Evolutionary conservation across 306 rosid genomes (phyloP), one percentile per base, ranked within the genome.

Genomic region (Dalbergia cultrata): DNA sequence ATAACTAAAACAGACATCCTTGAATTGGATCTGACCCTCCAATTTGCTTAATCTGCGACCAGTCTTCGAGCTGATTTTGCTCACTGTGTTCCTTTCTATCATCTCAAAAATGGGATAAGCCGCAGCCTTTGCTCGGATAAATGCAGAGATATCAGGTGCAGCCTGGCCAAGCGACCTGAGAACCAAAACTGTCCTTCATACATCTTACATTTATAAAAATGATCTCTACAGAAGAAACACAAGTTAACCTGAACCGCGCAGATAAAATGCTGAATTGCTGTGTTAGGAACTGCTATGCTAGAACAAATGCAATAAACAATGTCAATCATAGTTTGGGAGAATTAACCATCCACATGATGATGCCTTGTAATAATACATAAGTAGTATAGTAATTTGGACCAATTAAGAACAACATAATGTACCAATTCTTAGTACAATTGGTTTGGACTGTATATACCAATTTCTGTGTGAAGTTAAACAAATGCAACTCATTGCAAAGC

Each of bases 71-170:
- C 88, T 91, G 64, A 59, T 74, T 84, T 84, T 87, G 89, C 78
- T 91, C 50, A 88, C 70, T 26, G 94, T 93, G 85, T 89, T 89
- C 84, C 99, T 88, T 77, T 91, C 99, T 71, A 95, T 93, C 99
- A 95, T 95, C 87, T 90, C 86, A 78, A 95, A 95, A 63, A 95
- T 95, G 10, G 98, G 98, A 89, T 91, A 89, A 0, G 99, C 99
- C 9, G 99, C 99, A 49, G 96, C 91, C 82, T 90, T 93, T 16
- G 99, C 99, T 76, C 98, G 83, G 43, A 93, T 74, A 66, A 95
- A 95, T 5, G 99, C 94, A 13, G 99, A 77, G 52, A 95, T 91
- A 69, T 95, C 99, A 4, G 97, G 92, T 14, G 99, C 97, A 13
- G 99, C 95, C 83, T 90, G 99, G 39, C 99, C 99, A 8, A 95